Percentiles rank a stretch among this genome's conserved stretches.
phyloP scores from a whole-genome alignment of 2,329 filamentous ascomycete genomes.

The Camptophora hylomeconis region DNA sequence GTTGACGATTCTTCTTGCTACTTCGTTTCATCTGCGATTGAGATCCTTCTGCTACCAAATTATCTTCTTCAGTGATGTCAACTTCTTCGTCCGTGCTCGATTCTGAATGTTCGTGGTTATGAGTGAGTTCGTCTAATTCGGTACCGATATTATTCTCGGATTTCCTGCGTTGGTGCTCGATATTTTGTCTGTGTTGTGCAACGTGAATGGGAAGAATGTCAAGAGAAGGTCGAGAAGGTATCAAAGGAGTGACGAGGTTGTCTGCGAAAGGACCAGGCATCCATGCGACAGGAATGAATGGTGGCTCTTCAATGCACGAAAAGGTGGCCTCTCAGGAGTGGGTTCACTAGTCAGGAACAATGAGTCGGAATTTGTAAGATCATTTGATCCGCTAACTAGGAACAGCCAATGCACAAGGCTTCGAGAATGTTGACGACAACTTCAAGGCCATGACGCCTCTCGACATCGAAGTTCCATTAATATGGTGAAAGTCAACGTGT shows the following conservation, averaged over 20 bases:
- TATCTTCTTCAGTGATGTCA: slow-evolving; percentile 11
- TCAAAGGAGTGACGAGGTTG: slow-evolving; percentile 13
- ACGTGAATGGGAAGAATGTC: slow-evolving; percentile 11
- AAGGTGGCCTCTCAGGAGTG: too few relatives aligned
- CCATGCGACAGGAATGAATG: slow-evolving; percentile 13
- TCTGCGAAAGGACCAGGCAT: slow-evolving; percentile 19
- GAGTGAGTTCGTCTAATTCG: slow-evolving; percentile 8
- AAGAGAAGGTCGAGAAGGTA: slow-evolving; percentile 9
- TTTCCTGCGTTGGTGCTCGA: slow-evolving; percentile 1
- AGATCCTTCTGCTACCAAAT: slow-evolving; percentile 8
- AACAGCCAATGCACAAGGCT: too few relatives aligned
- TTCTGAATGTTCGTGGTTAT: slow-evolving; percentile 1
- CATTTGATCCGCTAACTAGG: too few relatives aligned
- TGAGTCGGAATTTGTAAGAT: too few relatives aligned
- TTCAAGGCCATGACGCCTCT: too few relatives aligned
- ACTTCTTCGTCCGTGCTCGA: slow-evolving; percentile 1
- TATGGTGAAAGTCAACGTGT: too few relatives aligned
- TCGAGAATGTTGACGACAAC: too few relatives aligned
- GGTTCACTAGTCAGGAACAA: too few relatives aligned
- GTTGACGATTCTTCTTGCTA: slow-evolving; percentile 10
- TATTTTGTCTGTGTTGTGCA: slow-evolving; percentile 3
- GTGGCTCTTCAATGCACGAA: too few relatives aligned
- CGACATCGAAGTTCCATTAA: too few relatives aligned
- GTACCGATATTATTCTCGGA: slow-evolving; percentile 5
- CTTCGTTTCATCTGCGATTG: slow-evolving; percentile 20